These are phyloP conservation scores for Millerago galiae DNA, from an alignment of 805 yeast species.

Conservation along the genomic window DNA sequence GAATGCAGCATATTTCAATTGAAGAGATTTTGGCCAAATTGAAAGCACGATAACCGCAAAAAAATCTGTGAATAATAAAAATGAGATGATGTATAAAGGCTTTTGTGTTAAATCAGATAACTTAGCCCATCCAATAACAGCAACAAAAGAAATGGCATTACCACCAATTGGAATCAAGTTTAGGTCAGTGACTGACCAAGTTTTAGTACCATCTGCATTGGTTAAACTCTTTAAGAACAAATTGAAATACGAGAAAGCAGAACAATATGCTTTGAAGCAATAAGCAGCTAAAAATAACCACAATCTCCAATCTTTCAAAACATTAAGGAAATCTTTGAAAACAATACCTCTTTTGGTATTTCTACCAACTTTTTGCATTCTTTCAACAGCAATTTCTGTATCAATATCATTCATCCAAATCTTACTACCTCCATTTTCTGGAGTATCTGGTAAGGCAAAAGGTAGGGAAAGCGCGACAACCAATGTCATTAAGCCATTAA, in stretches of 20 bases:
- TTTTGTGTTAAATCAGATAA: slow-evolving; percentile 11
- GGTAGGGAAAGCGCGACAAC: slow-evolving; percentile 29
- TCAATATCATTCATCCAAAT: slow-evolving; percentile 29
- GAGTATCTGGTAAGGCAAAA: slow-evolving; percentile 32
- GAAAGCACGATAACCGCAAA: slow-evolving; percentile 8
- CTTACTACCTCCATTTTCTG: slow-evolving; percentile 22
- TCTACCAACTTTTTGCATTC: slow-evolving; percentile 14
- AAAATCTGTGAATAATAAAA: slow-evolving; percentile 4
- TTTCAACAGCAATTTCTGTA: slow-evolving; percentile 22
- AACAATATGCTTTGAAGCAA: slow-evolving; percentile 6
- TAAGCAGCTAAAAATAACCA: slow-evolving; percentile 13
- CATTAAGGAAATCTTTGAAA: slow-evolving; percentile 1
- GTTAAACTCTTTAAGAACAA: slow-evolving; percentile 13
- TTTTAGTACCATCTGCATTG: slow-evolving; percentile 10
- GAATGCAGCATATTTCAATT: slow-evolving; percentile 11
- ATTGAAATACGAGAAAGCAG: slow-evolving; percentile 11
- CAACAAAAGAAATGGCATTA: slow-evolving; percentile 11
- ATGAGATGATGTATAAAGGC: slow-evolving; percentile 4
- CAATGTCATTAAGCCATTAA: slow-evolving; percentile 14
- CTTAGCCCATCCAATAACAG: slow-evolving; percentile 11
- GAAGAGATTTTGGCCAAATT: slow-evolving; percentile 8
- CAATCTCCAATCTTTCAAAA: slow-evolving; percentile 8
- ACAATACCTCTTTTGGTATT: slow-evolving; percentile 9
- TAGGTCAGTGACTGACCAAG: slow-evolving; percentile 8
- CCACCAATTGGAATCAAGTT: slow-evolving; percentile 20